These are phyloP conservation scores for Aspergillus carbonarius DNA, from an alignment of 2,329 filamentous ascomycete species.

Conservation along the genomic window DNA sequence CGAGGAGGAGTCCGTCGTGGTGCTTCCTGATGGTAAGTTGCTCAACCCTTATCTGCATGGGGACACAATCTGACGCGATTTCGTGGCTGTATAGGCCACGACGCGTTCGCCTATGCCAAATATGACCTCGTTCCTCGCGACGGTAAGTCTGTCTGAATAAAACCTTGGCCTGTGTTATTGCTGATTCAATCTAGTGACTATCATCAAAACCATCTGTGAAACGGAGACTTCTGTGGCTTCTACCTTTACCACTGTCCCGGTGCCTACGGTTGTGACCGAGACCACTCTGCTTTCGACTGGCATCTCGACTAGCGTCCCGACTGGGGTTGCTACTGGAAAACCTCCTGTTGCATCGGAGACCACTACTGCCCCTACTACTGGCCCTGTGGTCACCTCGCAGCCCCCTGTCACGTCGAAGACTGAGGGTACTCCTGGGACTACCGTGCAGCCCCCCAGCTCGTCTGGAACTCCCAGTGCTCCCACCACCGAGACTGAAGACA, in stretches of 20 bases:
- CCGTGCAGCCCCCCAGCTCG: neutral
- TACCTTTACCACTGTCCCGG: neutral
- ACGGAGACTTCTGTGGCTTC: neutral
- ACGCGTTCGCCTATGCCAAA: neutral
- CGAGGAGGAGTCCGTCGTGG: constrained; percentile 1
- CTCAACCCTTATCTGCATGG: neutral
- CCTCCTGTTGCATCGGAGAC: neutral
- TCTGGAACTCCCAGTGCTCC: neutral
- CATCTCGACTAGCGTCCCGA: neutral
- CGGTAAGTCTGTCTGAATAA: neutral
- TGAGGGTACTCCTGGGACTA: neutral
- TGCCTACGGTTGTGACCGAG: constrained; percentile 2
- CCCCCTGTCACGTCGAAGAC: neutral
- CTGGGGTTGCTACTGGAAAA: neutral
- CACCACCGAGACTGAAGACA: neutral
- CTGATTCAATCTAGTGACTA: constrained; percentile 13
- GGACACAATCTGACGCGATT: neutral
- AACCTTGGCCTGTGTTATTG: neutral
- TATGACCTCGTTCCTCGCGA: constrained; percentile 1
- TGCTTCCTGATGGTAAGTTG: constrained; percentile 7
- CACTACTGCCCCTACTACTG: neutral
- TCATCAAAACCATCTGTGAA: constrained; percentile 24
- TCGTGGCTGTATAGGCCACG: neutral
- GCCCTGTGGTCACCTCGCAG: neutral
- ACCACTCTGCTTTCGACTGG: neutral